Percentiles rank a stretch among this genome's conserved stretches.
These are phyloP conservation scores for Cadophora malorum DNA, from an alignment of 2,329 filamentous ascomycete genomes.

Conservation along the genomic window DNA sequence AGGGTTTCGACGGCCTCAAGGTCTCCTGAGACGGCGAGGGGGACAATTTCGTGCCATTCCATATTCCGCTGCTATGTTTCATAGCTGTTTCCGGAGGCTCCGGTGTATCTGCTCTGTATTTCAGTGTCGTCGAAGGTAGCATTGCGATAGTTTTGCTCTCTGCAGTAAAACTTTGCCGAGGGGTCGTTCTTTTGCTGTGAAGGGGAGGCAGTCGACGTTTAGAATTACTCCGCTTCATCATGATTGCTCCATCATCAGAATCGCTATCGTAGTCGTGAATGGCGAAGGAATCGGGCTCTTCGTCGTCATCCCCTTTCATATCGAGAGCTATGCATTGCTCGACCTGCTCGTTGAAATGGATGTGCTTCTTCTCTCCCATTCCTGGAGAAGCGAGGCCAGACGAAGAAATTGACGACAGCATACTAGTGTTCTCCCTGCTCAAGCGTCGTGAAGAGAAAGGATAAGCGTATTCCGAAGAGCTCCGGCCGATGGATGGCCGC, in stretches of 20 bases:
- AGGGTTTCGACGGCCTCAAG: constrained; percentile 68
- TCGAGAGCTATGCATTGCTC: constrained; percentile 96
- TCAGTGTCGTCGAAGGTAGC: constrained; percentile 70
- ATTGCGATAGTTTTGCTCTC: constrained; percentile 73
- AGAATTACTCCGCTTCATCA: constrained; percentile 73
- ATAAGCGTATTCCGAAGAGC: constrained; percentile 72
- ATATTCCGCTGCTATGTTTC: constrained; percentile 64
- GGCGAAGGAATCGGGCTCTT: constrained; percentile 55
- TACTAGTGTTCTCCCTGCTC: constrained; percentile 67
- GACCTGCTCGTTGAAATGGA: constrained; percentile 96
- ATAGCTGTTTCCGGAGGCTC: constrained; percentile 68
- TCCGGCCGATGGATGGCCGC: constrained; percentile 62
- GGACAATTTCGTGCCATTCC: constrained; percentile 47
- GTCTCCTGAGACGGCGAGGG: constrained; percentile 84
- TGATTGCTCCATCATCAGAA: constrained; percentile 66
- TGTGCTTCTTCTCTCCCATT: constrained; percentile 81
- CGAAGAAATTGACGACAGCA: constrained; percentile 68
- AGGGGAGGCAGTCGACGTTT: constrained; percentile 50
- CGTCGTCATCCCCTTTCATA: constrained; percentile 76
- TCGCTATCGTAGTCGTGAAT: constrained; percentile 58
- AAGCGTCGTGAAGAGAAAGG: constrained; percentile 66
- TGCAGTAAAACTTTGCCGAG: constrained; percentile 56
- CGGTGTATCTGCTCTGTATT: constrained; percentile 62
- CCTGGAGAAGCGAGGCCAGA: constrained; percentile 70
- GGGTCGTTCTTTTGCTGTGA: constrained; percentile 44